A percentile compares a stretch with the other conserved stretches of the same genome.
phyloP scores from a whole-genome alignment of 345 rosid species.

The Eucalyptus paniculata region DNA sequence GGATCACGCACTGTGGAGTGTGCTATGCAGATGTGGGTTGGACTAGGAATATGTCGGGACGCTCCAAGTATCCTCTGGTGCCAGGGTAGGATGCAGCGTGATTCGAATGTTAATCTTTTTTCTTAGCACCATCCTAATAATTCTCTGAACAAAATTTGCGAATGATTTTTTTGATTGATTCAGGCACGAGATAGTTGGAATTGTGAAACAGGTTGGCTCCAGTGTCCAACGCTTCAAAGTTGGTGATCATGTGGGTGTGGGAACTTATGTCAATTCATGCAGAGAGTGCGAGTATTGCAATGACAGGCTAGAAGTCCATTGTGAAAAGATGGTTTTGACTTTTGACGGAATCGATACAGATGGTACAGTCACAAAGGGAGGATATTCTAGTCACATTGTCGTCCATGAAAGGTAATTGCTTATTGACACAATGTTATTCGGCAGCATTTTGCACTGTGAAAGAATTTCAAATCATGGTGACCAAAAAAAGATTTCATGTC shows the following conservation, averaged over 20 bases:
- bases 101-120: not conserved
- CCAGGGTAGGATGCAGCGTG: constrained; percentile 45
- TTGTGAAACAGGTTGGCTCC: constrained; percentile 67
- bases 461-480: not conserved
- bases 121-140: not conserved
- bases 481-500: not conserved
- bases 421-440: not conserved
- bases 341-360: constrained; percentile 61
- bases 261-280: constrained; percentile 75
- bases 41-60: constrained; percentile 48
- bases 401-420: constrained; percentile 53
- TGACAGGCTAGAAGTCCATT: constrained; percentile 32
- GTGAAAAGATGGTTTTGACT: constrained; percentile 48
- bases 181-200: constrained; percentile 85
- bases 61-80: constrained; percentile 62
- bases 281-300: constrained; percentile 62
- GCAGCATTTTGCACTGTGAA: not conserved
- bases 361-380: constrained; percentile 77
- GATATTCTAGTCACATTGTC: constrained; percentile 66
- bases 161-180: not conserved
- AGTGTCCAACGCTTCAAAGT: constrained; percentile 47
- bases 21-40: constrained; percentile 77
- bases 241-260: constrained; percentile 91
- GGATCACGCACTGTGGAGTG: constrained; percentile 77
- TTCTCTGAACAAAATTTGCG: not conserved